Base-by-base conservation (phyloP, 2,329 filamentous ascomycete species). In the Venturia effusa region DNA sequence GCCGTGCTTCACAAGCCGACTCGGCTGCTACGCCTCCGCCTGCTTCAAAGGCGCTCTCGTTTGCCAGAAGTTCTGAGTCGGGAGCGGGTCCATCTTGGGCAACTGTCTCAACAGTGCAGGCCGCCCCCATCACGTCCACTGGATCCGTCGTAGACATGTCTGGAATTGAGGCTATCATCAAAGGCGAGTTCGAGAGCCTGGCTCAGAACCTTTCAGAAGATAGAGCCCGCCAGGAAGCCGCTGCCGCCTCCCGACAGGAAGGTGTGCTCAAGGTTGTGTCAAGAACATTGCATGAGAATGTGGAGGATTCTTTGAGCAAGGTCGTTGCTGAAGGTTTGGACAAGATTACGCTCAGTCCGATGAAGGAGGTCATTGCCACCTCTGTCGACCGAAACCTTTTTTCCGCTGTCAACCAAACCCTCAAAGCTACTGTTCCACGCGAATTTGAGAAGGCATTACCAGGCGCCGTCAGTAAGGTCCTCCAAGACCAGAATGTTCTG, bases 271-370 rank as follows among this genome's bases (percentile, higher is more conserved):
- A 85, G 34, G 75, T 89, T 62, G 84, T 90, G 4, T 89, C 87
- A 1, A 83, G 79, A 66, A 89, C 87, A 2, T 75, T 90, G 55
- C 84, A 84, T 13, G 85, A 88, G 66, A 89, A 89, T 64, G 84
- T 90, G 30, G 87, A 90, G 74, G 87, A 88, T 70, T 89, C 90
- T 27, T 81, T 97, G 43, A 81, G 86, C 66, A 86, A 85, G 66
- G 89, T 96, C 68, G 87, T 96, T 61, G 84, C 85, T 59, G 82
- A 86, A 59, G 88, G 89, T 73, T 90, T 96, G 68, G 84, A 90
- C 66, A 82, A 86, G 64, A 82, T 86, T 17, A 84, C 97, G 55
- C 79, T 96, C 62, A 93, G 94, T 13, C 81, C 86, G 39, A 79
- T 97, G 64, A 83, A 86, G 48, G 82, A 86, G 61, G 80, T 87